These are phyloP conservation scores for Mortierella sp. DNA, from an alignment of 371 early-diverging fungal species.

Conservation along the genomic window DNA sequence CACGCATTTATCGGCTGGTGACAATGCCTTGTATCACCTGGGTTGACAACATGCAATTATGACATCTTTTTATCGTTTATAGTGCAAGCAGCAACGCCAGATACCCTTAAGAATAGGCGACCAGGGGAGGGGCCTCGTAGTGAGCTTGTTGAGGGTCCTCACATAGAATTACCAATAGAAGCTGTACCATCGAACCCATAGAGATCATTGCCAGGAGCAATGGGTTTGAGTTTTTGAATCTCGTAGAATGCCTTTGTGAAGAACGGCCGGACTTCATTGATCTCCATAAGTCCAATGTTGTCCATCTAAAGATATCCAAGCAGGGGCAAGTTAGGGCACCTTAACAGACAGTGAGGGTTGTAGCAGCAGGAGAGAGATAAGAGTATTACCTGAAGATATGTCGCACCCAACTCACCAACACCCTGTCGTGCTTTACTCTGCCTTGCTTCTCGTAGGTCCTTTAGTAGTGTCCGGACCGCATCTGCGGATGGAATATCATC, in stretches of 20 bases:
- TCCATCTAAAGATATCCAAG: slow-evolving; percentile 65
- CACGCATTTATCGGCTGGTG: no score
- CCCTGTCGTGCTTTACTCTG: slow-evolving; percentile 83
- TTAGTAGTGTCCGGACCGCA: slow-evolving; percentile 73
- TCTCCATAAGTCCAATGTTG: slow-evolving; percentile 84
- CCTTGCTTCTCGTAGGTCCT: slow-evolving; percentile 87
- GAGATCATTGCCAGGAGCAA: slow-evolving; percentile 6
- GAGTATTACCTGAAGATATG: slow-evolving; percentile 71
- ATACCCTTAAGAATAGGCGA: no score
- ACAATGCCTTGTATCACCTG: no score
- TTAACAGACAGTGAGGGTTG: neutral
- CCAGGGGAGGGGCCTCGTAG: no score
- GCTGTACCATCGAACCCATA: neutral
- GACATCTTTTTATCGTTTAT: no score
- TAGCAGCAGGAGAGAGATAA: neutral
- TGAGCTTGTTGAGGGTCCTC: no score
- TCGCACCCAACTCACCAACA: slow-evolving; percentile 69
- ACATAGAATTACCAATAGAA: no score
- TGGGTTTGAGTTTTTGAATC: slow-evolving; percentile 58
- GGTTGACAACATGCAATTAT: no score
- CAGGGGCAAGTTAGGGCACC: neutral
- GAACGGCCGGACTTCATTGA: slow-evolving; percentile 90
- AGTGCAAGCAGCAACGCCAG: no score
- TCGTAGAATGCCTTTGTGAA: slow-evolving; percentile 82
- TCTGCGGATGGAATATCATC: slow-evolving; percentile 86